These are phyloP conservation scores for Monosporascus sp. DNA, from an alignment of 2,329 filamentous ascomycete genomes.

Conservation along the genomic window DNA sequence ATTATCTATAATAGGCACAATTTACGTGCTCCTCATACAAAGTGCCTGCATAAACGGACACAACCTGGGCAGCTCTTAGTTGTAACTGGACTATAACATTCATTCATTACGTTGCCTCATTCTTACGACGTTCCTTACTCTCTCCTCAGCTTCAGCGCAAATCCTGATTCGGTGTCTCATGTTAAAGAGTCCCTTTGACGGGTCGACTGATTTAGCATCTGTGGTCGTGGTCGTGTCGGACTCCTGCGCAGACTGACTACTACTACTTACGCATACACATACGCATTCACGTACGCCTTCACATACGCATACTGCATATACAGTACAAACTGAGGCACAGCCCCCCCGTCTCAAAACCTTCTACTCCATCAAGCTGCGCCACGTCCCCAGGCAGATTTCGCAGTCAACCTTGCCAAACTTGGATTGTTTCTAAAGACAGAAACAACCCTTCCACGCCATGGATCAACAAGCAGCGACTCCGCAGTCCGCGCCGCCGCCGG, in stretches of 20 bases:
- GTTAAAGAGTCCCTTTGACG: background rate
- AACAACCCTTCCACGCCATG: conserved; percentile 37
- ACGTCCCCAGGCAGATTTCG: conserved; percentile 25
- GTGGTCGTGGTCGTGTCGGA: background rate
- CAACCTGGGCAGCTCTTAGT: no score
- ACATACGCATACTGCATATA: background rate
- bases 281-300: no score
- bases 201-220: background rate
- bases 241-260: background rate
- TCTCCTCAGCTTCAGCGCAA: background rate
- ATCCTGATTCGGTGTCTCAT: background rate
- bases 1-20: no score
- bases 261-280: background rate
- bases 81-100: background rate
- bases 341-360: conserved; percentile 14
- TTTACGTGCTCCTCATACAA: no score
- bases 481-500: background rate
- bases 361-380: conserved; percentile 23
- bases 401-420: conserved; percentile 23
- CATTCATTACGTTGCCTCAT: background rate
- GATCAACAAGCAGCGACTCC: conserved; percentile 39
- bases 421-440: conserved; percentile 27
- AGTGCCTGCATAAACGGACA: no score
- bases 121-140: background rate
- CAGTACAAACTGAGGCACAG: conserved; percentile 18